A percentile compares a stretch with the other conserved stretches of the same genome.
Conservation (phyloP, 176 grass and related monocot genomes). For the Oryza brachyantha region DNA sequence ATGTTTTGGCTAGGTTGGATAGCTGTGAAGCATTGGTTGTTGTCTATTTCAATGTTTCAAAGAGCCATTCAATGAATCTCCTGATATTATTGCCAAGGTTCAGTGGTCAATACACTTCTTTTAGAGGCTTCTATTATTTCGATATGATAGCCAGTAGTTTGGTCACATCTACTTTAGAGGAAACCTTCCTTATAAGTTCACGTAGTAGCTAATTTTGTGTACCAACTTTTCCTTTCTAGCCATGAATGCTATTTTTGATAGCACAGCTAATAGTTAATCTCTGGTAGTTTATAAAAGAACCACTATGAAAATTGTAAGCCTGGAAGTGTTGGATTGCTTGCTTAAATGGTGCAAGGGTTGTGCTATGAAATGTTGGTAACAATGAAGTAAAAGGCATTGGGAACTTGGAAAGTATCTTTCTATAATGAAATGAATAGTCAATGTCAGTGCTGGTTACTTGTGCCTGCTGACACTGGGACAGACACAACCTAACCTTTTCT, state of each 20-base stretch:
- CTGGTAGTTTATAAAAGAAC: neutral
- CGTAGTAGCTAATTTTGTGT: neutral
- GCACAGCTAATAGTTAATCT: neutral
- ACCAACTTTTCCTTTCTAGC: neutral
- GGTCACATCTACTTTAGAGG: neutral
- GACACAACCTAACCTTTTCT: slow-evolving; percentile 5
- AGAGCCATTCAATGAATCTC: neutral
- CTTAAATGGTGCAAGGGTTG: slow-evolving; percentile 4
- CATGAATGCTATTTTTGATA: neutral
- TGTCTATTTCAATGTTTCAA: neutral
- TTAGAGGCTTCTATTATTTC: neutral
- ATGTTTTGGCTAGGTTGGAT: neutral
- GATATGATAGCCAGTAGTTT: neutral
- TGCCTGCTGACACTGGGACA: slow-evolving; percentile 15
- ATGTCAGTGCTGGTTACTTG: neutral
- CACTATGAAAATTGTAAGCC: neutral
- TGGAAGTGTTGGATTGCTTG: neutral
- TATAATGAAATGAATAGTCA: neutral
- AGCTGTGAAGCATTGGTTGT: neutral
- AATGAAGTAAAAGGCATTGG: neutral
- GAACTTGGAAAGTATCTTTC: slow-evolving; percentile 11
- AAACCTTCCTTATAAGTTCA: neutral
- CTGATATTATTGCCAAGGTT: neutral
- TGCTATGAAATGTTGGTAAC: neutral
- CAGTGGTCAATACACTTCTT: neutral